These are phyloP conservation scores for Euryodendron excelsum DNA, from an alignment of 148 eudicot genomes.

Conservation along the genomic window DNA sequence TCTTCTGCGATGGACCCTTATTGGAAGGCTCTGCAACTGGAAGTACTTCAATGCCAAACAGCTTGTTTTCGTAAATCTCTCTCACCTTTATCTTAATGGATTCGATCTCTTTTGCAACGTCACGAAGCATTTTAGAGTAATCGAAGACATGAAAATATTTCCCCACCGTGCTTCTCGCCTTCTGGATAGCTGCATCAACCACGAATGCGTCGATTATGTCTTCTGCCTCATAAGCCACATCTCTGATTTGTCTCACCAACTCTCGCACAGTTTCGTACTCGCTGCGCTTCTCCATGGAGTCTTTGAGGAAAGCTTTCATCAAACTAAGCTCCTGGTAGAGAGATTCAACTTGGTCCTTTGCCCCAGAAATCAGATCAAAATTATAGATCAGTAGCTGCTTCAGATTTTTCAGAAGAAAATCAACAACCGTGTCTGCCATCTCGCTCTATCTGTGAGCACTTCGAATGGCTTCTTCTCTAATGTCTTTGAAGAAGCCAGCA, in stretches of 20 bases:
- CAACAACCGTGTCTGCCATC: conserved; percentile 37
- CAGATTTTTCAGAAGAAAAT: conserved; percentile 28
- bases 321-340: conserved; percentile 27
- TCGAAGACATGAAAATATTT: conserved; percentile 7
- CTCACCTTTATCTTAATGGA: conserved; percentile 13
- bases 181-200: conserved; percentile 13
- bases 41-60: conserved; percentile 19
- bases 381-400: conserved; percentile 24
- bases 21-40: conserved; percentile 4
- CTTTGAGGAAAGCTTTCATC: conserved; percentile 31
- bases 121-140: conserved; percentile 8
- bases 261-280: conserved; percentile 12
- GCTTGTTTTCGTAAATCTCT: conserved; percentile 15
- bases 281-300: conserved; percentile 15
- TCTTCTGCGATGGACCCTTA: background rate
- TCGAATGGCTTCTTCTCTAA: no score
- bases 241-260: conserved; percentile 25
- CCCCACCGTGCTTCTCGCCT: conserved; percentile 1
- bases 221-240: conserved; percentile 32
- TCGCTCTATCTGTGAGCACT: conserved; percentile 9
- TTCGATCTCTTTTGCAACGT: conserved; percentile 22
- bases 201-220: conserved; percentile 34
- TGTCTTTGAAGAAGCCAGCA: no score
- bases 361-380: conserved; percentile 11
- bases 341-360: conserved; percentile 17